Conservation (phyloP, 148 eudicot species). For the Nyssa sinensis region DNA sequence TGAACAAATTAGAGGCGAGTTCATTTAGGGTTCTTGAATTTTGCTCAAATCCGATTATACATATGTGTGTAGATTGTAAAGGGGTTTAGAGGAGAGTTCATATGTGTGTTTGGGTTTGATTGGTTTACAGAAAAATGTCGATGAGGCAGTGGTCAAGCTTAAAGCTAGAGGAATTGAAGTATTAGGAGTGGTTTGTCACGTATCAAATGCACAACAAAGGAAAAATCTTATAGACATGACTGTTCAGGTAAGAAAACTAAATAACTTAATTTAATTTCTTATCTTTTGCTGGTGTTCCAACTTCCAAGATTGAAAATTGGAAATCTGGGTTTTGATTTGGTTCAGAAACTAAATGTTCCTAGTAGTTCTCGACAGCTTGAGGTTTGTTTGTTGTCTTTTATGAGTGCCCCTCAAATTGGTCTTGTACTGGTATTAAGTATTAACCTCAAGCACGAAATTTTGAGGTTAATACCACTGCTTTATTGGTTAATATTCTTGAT, state of each 20-base stretch:
- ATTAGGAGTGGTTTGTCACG: constrained; percentile 88
- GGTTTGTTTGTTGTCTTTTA: background rate
- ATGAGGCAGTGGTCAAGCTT: constrained; percentile 81
- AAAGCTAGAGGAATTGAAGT: constrained; percentile 68
- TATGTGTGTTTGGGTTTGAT: constrained; percentile 6
- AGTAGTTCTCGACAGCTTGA: too few species aligned
- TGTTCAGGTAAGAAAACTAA: constrained; percentile 43
- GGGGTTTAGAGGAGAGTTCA: background rate
- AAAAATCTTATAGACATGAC: constrained; percentile 73
- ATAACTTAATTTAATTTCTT: background rate
- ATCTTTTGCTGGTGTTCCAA: background rate
- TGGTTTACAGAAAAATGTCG: constrained; percentile 72
- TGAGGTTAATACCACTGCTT: background rate
- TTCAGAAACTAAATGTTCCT: background rate
- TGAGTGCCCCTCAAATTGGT: background rate
- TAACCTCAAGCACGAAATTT: too few species aligned
- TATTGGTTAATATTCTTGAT: too few species aligned
- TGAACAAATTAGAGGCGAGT: background rate
- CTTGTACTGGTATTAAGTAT: too few species aligned
- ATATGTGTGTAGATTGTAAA: too few species aligned
- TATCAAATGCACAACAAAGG: constrained; percentile 77
- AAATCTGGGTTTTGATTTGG: background rate
- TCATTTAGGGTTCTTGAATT: background rate
- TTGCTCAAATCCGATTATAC: background rate
- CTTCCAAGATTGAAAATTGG: background rate